Base-by-base conservation (phyloP, 2,329 filamentous ascomycete genomes). In the Penicillium glabrum region DNA sequence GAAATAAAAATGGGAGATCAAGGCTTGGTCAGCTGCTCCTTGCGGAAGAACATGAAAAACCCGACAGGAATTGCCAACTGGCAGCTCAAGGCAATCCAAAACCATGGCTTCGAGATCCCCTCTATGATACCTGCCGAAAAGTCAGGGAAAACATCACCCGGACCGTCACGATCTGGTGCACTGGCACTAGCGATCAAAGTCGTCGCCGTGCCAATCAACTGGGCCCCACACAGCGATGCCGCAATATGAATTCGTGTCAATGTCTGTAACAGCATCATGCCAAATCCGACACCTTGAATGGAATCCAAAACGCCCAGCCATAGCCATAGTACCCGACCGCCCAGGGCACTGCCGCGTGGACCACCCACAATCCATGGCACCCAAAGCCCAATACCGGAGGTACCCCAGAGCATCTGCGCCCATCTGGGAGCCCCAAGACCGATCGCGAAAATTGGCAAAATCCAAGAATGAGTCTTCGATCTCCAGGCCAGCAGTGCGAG, bases 331-430 rank as follows among this genome's bases (percentile, higher is more conserved):
- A 77, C 74, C 37, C 86, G 78, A 3, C 83, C 83, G 4, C 84
- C 72, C 1, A 88, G 70, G 0, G 86, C 83, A 11, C 81, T 80
- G 14, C 79, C 77, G 1, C 82, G 72, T 14, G 80, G 79, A 1
- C 77, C 72, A 29, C 83, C 83, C 2, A 81, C 82, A 83, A 62
- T 62, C 63, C 86, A 88, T 4, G 86, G 86, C 1, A 89, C 71
- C 65, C 83, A 88, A 51, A 80, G 75, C 5, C 85, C 86, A 62
- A 87, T 81, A 37, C 82, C 81, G 3, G 81, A 84, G 6, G 81
- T 82, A 16, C 80, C 82, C 86, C 86, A 89, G 67, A 86, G 83
- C 68, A 88, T 87, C 69, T 89, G 86, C 23, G 81, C 82, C 84
- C 86, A 89, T 60, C 86, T 78, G 1, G 86, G 86, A 5, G 85